Conservation (phyloP, 257 asterid genomes). For the Solanum arcanum region DNA sequence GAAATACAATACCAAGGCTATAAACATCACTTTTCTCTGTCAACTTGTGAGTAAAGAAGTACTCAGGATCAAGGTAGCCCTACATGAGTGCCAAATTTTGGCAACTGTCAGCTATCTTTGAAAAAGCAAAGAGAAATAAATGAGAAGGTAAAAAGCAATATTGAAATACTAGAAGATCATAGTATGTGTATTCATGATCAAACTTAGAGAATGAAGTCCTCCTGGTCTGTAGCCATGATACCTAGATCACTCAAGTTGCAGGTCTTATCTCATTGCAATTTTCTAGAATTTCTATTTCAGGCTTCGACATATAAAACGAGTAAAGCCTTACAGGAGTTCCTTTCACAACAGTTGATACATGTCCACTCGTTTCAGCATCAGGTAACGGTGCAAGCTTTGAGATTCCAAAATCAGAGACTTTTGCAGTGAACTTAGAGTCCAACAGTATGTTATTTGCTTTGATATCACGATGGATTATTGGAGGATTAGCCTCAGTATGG, state of each 20-base stretch:
- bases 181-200: background rate
- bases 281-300: background rate
- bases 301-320: background rate
- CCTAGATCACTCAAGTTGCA: background rate
- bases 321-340: background rate
- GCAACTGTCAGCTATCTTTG: background rate
- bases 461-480: background rate
- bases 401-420: background rate
- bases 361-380: background rate
- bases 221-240: background rate
- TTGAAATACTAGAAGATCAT: background rate
- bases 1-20: background rate
- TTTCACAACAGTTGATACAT: background rate
- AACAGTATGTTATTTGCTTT: conserved; percentile 2
- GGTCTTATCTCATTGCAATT: background rate
- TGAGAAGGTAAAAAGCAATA: background rate
- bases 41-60: background rate
- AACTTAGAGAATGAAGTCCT: background rate
- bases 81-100: background rate
- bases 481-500: conserved; percentile 2
- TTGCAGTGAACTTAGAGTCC: background rate
- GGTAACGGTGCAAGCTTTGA: background rate
- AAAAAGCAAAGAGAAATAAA: background rate
- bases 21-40: background rate
- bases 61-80: conserved; percentile 2